Base-by-base conservation (phyloP, 768 basidiomycete species). In the Guyanaporus albipodus region DNA sequence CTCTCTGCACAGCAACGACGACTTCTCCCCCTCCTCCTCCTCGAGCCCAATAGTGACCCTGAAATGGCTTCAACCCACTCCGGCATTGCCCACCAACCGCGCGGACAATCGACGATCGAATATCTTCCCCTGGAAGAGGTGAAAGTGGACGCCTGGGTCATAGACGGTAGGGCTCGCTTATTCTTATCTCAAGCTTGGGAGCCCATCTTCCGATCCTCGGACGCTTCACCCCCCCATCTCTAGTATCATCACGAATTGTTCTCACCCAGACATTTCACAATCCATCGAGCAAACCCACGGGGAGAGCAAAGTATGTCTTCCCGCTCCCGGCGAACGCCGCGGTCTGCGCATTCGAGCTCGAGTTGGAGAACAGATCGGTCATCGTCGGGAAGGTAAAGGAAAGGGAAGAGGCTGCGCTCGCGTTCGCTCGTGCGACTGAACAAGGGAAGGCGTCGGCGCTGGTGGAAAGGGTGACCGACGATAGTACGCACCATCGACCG, bases 261-360 rank as follows among this genome's bases (percentile, higher is more conserved):
- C 53, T 79, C 31, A 49, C 52, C 1, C 77, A 78, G 42, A 60
- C 58, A 0, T 79, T 70, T 57, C 57, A 43, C 14, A 79, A 79
- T 48, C 52, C 66, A 0, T 63, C 65, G 4, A 57, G 62, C 8
- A 50, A 48, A 28, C 56, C 69, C 2, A 79, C 78, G 0, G 58
- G 61, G 32, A 66, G 73, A 37, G 77, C 75, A 22, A 71, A 76
- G 26, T 84, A 82, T 58, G 67, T 73, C 31, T 83, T 84, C 51
- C 80, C 82, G 8, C 70, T 83, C 6, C 83, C 82, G 0, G 75
- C 73, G 1, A 68, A 66, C 24, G 76, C 75, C 0, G 79, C 78
- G 0, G 70, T 82, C 8, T 82, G 78, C 48, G 73, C 71, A 0
- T 84, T 84, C 54, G 64, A 72, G 27, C 71, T 82, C 60, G 66